Evolutionary conservation across 2,329 filamentous ascomycete genomes (phyloP), one percentile per base, ranked within the genome.

Genomic region (Aspergillus awamori): DNA sequence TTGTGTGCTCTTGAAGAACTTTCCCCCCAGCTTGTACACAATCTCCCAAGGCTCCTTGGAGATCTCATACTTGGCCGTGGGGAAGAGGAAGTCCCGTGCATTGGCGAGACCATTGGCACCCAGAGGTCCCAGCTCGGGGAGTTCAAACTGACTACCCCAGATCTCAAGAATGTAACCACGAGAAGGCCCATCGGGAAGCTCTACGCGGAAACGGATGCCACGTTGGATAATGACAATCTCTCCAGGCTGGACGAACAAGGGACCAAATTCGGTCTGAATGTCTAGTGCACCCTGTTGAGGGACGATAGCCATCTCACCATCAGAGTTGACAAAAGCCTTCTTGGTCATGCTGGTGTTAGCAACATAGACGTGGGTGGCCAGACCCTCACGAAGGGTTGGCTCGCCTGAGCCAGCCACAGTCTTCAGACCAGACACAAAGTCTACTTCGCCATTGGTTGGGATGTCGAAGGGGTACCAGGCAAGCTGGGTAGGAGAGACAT

Each of bases 111-210:
- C 85, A 66, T 88, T 89, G 7, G 86, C 86, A 0, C 88, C 88
- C 4, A 90, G 80, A 0, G 87, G 86, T 0, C 88, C 88, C 0
- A 90, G 80, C 59, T 90, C 88, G 0, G 88, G 88, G 0, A 91
- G 83, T 49, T 84, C 79, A 66, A 87, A 90, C 71, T 87, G 85
- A 0, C 83, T 81, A 43, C 88, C 86, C 73, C 86, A 90, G 13
- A 90, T 76, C 72, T 91, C 88, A 36, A 88, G 83, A 53, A 89
- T 85, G 70, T 89, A 90, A 8, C 88, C 88, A 53, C 87, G 81
- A 0, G 84, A 83, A 0, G 85, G 84, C 0, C 86, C 87, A 30
- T 86, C 79, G 2, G 86, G 84, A 0, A 89, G 75, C 2, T 79
- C 79, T n/a, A 90, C 82, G 17, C 83, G 81, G 75, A 89, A 87